Evolutionary conservation across 192 early-diverging fungal genomes (phyloP).

Genomic region (Chytriomyces sp.): DNA sequence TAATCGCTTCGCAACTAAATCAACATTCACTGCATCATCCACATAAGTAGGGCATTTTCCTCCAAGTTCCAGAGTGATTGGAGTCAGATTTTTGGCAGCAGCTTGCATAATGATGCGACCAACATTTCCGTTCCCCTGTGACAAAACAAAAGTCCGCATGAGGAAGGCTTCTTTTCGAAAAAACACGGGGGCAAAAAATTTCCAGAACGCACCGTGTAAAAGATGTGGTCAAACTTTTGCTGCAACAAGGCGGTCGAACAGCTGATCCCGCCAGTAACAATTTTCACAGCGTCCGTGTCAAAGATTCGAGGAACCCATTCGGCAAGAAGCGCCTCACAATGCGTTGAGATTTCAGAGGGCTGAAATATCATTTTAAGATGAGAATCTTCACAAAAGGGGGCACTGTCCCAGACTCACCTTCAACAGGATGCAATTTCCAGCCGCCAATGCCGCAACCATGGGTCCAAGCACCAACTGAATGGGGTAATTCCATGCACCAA

Average conservation of each 20-base stretch:
- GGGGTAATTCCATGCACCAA: constrained; percentile 36
- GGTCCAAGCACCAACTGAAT: constrained; percentile 76
- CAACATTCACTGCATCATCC: constrained; percentile 60
- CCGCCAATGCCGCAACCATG: constrained; percentile 86
- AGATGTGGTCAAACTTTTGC: constrained; percentile 86
- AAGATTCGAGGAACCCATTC: constrained; percentile 74
- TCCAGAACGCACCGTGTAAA: constrained; percentile 67
- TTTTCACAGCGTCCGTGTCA: constrained; percentile 65
- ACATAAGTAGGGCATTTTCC: constrained; percentile 82
- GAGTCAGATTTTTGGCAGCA: constrained; percentile 82
- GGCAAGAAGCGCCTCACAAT: constrained; percentile 68
- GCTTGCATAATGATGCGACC: constrained; percentile 81
- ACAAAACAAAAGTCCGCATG: too few species aligned
- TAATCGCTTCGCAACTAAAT: constrained; percentile 72
- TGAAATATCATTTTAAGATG: constrained; percentile 8
- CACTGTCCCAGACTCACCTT: constrained; percentile 35
- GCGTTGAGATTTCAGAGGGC: constrained; percentile 80
- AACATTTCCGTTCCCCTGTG: constrained; percentile 70
- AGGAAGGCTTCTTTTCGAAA: too few species aligned
- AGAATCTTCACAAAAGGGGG: background rate
- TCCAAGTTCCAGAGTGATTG: constrained; percentile 90
- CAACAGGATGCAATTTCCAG: constrained; percentile 75
- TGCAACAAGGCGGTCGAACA: constrained; percentile 71
- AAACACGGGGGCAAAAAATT: too few species aligned
- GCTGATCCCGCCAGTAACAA: constrained; percentile 75